Conservation (phyloP, 768 basidiomycete genomes). For the Agaricus subrufescens region DNA sequence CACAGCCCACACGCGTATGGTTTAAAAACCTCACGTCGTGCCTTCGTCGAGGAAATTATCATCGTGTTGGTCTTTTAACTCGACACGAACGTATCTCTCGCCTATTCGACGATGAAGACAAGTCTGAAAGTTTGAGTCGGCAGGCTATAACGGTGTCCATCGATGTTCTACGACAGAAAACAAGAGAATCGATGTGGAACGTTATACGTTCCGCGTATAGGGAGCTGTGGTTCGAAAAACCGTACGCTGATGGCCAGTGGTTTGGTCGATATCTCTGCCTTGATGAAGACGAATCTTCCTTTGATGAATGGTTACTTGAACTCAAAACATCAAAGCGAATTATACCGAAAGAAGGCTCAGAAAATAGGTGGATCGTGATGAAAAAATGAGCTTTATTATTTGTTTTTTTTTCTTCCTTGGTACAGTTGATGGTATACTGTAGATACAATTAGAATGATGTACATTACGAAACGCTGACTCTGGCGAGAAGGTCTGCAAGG, state of each 20-base stretch:
- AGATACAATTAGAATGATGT: not conserved
- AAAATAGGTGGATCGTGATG: slow-evolving; percentile 59
- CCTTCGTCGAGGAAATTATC: slow-evolving; percentile 53
- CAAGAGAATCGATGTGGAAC: slow-evolving; percentile 51
- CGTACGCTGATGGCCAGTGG: slow-evolving; percentile 40
- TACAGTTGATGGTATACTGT: not conserved
- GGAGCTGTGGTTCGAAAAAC: slow-evolving; percentile 44
- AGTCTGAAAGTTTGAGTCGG: slow-evolving; percentile 18
- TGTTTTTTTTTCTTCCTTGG: not conserved
- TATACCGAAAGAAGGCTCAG: slow-evolving; percentile 49
- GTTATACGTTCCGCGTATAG: slow-evolving; percentile 60
- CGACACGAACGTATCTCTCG: slow-evolving; percentile 17
- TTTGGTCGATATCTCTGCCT: slow-evolving; percentile 44
- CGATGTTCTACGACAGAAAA: slow-evolving; percentile 43
- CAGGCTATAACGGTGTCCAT: slow-evolving; percentile 42
- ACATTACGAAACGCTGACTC: slow-evolving; percentile 32
- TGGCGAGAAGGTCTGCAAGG: slow-evolving; percentile 63
- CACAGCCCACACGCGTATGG: slow-evolving; percentile 42
- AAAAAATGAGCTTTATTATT: slow-evolving; percentile 30
- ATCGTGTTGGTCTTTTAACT: slow-evolving; percentile 44
- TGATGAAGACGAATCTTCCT: slow-evolving; percentile 19
- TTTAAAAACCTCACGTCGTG: slow-evolving; percentile 44
- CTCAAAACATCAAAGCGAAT: slow-evolving; percentile 41
- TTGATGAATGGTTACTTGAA: slow-evolving; percentile 43
- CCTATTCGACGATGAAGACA: slow-evolving; percentile 14